Evolutionary conservation across 345 rosid genomes (phyloP), one percentile per base, ranked within the genome.

Genomic region (Lagerstroemia speciosa): DNA sequence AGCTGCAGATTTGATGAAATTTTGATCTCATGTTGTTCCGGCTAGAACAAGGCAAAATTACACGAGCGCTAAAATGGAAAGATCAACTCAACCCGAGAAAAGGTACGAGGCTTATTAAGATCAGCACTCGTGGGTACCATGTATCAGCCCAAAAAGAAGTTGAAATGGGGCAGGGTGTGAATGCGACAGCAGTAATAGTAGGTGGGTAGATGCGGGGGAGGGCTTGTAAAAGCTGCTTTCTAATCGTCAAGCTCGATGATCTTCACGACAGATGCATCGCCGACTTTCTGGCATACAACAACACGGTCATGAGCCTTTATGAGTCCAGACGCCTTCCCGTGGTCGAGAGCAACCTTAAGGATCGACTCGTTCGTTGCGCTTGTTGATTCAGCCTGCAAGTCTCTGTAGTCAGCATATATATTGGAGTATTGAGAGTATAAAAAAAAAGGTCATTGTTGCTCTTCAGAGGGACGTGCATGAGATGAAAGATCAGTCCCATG

Each of bases 221-320:
- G 17, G 24, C 24, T 6, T 5, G n/a, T 8, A 22, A 22, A 48
- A 48, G 5, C 31, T 2, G 1, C 0, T 11, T 58, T 60, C 70
- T 75, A 87, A 60, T 79, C 88, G 68, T 87, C 89, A 27, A 83
- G 91, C 81, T 87, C 87, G 53, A 87, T 69, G 72, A 83, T 84
- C 81, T 83, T 87, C 45, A 87, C 89, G 32, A 86, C 87, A 0
- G 85, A 83, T 22, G 91, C 72, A 48, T 87, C 86, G 1, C 86
- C 87, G 6, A 87, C 78, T 67, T 87, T 87, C 78, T 87, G 92
- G 78, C 87, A 87, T 26, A 87, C 71, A 4, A 85, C 87, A 2
- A 87, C 81, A 3, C 85, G 85, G 43, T 87, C 92, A 22, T 85
- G 92, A 1, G 86, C 48, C 73, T 85, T 87, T 53, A 85, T 82